Conservation (phyloP, 177 flowering plant species). For the Tripterygium wilfordii region DNA sequence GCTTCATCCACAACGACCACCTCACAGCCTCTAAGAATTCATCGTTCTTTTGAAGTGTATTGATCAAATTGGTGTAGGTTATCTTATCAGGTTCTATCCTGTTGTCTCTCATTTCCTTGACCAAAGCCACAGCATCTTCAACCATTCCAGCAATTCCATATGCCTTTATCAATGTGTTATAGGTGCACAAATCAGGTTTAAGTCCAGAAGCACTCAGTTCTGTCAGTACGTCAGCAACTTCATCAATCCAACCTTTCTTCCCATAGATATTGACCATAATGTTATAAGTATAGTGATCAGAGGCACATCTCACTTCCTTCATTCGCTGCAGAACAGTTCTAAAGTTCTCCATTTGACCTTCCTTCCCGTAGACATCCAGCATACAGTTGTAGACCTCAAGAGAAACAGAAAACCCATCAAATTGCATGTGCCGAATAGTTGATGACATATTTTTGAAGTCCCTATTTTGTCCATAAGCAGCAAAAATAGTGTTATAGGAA, state of each 20-base stretch:
- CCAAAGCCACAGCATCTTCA: conserved; percentile 68
- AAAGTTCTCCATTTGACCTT: conserved; percentile 61
- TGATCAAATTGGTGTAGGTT: conserved; percentile 61
- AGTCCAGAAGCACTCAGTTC: conserved; percentile 65
- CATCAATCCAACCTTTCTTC: conserved; percentile 83
- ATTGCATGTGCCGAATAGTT: conserved; percentile 53
- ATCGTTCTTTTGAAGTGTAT: conserved; percentile 66
- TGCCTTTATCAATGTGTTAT: conserved; percentile 88
- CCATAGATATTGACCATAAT: conserved; percentile 88
- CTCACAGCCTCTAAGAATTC: conserved; percentile 84
- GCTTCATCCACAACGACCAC: conserved; percentile 99
- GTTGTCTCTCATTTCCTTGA: conserved; percentile 79
- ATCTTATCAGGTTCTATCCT: conserved; percentile 71
- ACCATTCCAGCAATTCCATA: conserved; percentile 96
- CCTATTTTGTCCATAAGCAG: conserved; percentile 74
- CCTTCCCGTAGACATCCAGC: conserved; percentile 94
- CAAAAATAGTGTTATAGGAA: conserved; percentile 79
- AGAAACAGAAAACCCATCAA: conserved; percentile 77
- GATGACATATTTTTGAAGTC: conserved; percentile 61
- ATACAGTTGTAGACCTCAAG: conserved; percentile 86
- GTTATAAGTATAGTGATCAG: conserved; percentile 76
- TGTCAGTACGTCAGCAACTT: conserved; percentile 54
- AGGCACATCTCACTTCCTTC: conserved; percentile 51
- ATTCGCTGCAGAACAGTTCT: conserved; percentile 49
- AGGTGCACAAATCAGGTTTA: conserved; percentile 78